Base-by-base conservation (phyloP, 176 grass and related monocot species). In the Alopecurus myosuroides region DNA sequence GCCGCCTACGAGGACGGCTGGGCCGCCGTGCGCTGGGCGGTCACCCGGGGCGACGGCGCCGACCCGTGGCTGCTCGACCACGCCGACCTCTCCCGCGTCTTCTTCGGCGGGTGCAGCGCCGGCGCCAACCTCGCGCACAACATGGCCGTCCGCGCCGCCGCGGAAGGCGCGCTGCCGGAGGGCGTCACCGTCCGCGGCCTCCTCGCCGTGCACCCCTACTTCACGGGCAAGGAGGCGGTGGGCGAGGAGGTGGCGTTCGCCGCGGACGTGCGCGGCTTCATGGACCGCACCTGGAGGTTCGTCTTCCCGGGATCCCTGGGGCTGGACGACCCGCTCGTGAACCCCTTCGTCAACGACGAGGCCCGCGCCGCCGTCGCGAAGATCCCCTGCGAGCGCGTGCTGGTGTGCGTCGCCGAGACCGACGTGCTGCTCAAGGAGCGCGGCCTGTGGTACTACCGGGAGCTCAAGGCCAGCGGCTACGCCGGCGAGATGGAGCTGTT, bases 1-100 rank as follows among this genome's bases (percentile, higher is more conserved):
- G 85, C 89, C 8, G 96, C 89, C 51, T 94, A 90, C 79, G 91
- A 95, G 1, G 96, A 98, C 68, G 84, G 82, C 68, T 94, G 84
- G 81, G 85, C 86, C 4, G 95, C 80, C 25, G 74, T 95, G 23
- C 81, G 75, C 19, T 98, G 95, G 95, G 80, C 82, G 22, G 60
- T 28, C 6, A 78, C 77, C 4, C 77, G 65, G 84, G 86, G 77
- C 46, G 81, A 67, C 55, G 85, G 79, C 53, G 78, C 46, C 14
- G 91, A 93, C 31, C 76, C 86, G 1, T 96, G 94, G 91, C 71
- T 96, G 70, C 81, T 81, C n/a, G 81, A 91, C 58, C 89, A 94
- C 78, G 87, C 91, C 81, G 91, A 97, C 55, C 70, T 89, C 13
- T 85, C 68, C 82, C 85, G 85, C 58, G 23, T 97, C 7, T 92